Conservation (phyloP, 345 rosid genomes). For the Kandelia obovata region DNA sequence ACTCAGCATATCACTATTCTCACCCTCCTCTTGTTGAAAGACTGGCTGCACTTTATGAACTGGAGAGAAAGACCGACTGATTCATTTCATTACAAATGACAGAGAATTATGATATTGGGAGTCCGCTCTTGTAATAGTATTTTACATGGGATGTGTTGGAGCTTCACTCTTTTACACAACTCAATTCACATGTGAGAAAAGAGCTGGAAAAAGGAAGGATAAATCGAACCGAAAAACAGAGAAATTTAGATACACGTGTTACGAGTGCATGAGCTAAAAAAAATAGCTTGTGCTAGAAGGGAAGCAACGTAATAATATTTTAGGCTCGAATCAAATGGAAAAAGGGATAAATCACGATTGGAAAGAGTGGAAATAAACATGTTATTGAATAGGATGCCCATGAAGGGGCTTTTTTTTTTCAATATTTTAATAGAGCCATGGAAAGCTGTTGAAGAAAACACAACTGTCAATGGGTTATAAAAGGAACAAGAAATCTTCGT, state of each 20-base stretch:
- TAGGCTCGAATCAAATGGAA: too few relatives aligned
- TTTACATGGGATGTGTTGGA: background rate
- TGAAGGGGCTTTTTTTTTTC: too few relatives aligned
- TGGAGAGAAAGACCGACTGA: slow-evolving; percentile 74
- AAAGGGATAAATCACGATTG: too few relatives aligned
- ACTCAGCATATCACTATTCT: slow-evolving; percentile 95
- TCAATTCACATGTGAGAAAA: background rate
- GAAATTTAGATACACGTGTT: background rate
- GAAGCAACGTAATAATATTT: too few relatives aligned
- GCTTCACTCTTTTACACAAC: background rate
- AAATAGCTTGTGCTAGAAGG: too few relatives aligned
- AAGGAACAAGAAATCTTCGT: background rate
- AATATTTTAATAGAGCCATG: too few relatives aligned
- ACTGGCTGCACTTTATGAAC: slow-evolving; percentile 68
- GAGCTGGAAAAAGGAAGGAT: background rate
- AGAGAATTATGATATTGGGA: background rate
- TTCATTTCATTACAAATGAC: slow-evolving; percentile 14
- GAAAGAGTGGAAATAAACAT: too few relatives aligned
- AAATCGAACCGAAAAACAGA: background rate
- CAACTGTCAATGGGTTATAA: too few relatives aligned
- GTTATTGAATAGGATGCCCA: too few relatives aligned
- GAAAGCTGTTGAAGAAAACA: too few relatives aligned
- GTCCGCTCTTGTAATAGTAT: background rate
- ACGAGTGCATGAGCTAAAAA: too few relatives aligned
- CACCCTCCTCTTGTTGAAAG: slow-evolving; percentile 97